Evolutionary conservation across 306 rosid genomes (phyloP).

Genomic region (Carpinus fangiana): DNA sequence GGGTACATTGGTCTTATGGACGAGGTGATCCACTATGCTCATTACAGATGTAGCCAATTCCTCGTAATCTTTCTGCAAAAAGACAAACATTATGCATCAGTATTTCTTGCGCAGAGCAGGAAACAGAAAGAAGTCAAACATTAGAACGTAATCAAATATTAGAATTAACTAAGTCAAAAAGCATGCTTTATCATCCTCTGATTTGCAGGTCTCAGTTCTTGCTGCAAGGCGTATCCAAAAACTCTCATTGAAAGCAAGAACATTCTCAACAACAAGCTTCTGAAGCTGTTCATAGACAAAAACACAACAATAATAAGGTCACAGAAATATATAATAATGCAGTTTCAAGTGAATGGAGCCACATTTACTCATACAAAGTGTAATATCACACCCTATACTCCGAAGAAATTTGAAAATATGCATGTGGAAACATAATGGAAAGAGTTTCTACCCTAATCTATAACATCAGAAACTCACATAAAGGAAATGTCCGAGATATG

Average conservation of each 20-base stretch:
- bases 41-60: conserved; percentile 77
- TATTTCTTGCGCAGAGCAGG: conserved; percentile 18
- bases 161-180: conserved; percentile 31
- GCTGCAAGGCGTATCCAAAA: conserved; percentile 95
- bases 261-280: conserved; percentile 78
- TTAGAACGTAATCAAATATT: conserved; percentile 15
- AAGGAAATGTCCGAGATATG: background rate
- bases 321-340: conserved; percentile 6
- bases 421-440: background rate
- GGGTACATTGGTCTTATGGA: conserved; percentile 76
- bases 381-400: background rate
- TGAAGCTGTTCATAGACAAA: conserved; percentile 61
- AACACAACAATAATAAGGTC: conserved; percentile 25
- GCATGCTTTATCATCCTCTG: conserved; percentile 89
- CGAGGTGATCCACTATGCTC: conserved; percentile 74
- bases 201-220: conserved; percentile 84
- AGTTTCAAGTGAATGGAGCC: background rate
- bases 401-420: background rate
- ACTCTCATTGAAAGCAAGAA: conserved; percentile 75
- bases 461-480: background rate
- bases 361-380: background rate
- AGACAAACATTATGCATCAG: conserved; percentile 22
- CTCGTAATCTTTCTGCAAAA: conserved; percentile 84
- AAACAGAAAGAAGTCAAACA: conserved; percentile 14
- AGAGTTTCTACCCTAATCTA: background rate